phyloP scores from a whole-genome alignment of 371 early-diverging fungal species.

The Dipsacomyces acuminosporus region DNA sequence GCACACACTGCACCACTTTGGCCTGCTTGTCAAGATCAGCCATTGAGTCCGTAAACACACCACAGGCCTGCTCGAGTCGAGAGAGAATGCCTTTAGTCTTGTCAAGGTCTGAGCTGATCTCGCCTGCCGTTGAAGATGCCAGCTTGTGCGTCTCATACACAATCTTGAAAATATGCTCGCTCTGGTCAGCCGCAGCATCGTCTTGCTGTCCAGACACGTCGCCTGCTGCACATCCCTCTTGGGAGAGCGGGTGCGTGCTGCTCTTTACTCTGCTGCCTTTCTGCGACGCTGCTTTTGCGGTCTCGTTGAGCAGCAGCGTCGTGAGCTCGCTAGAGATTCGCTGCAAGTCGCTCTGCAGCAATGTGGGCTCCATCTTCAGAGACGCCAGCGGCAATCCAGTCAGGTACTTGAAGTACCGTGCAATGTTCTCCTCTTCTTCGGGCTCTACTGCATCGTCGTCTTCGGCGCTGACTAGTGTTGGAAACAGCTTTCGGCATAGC shows the following conservation, averaged over 20 bases:
- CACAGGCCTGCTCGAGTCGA: conserved; percentile 27
- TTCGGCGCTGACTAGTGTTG: conserved; percentile 9
- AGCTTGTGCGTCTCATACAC: conserved; percentile 16
- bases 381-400: conserved; percentile 32
- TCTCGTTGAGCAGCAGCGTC: conserved; percentile 33
- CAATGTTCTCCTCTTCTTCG: conserved; percentile 26
- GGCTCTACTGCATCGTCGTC: conserved; percentile 17
- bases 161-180: conserved; percentile 16
- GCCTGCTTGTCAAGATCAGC: conserved; percentile 26
- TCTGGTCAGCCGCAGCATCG: background rate
- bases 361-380: conserved; percentile 35
- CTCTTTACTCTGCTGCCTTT: background rate
- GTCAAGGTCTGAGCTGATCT: conserved; percentile 6
- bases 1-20: conserved; percentile 31
- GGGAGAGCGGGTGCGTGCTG: background rate
- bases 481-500: conserved; percentile 36
- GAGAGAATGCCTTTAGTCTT: conserved; percentile 19
- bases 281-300: background rate
- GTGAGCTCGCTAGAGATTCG: conserved; percentile 38
- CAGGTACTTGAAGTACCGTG: conserved; percentile 40
- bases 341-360: conserved; percentile 36
- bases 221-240: background rate
- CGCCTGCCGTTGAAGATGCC: conserved; percentile 5
- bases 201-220: background rate
- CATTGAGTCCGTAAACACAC: conserved; percentile 14